Base-by-base conservation (phyloP, 2,329 filamentous ascomycete species). In the Aspergillus puulaauensis region DNA sequence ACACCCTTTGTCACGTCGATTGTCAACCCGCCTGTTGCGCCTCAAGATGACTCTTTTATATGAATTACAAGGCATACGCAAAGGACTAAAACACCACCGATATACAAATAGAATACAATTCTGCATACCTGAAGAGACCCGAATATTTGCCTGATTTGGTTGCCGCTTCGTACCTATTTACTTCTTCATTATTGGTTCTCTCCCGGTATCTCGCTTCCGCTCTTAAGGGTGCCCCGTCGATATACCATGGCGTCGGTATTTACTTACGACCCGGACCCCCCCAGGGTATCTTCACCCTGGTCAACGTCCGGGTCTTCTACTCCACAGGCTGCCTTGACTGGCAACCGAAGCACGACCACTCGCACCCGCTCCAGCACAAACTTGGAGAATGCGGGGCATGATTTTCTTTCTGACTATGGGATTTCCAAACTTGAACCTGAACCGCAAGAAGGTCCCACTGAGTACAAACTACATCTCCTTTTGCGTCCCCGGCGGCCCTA, bases 391-490 rank as follows among this genome's bases (percentile, higher is more conserved):
- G 74, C 70, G 54, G 71, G 74, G 59, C 64, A 75, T 57, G 66
- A 75, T 64, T 66, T 74, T 61, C 63, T 76, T 65, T 68, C 75
- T 50, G 83, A 88, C 55, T 87, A 86, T 70, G 84, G 83, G 1
- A 84, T 95, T 46, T 89, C 87, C 45, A 91, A 88, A 68, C 79
- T 99, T 15, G 88, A 93, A 62, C 88, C 93, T 12, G 95, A 99
- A 73, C 93, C 93, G 6, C 93, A 98, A 70, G 89, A 96, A 62
- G 95, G 95, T 0, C 92, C 95, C 17, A 96, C 91, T 0, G 95
- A 99, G 76, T 99, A 99, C 77, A 99, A 99, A 74, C 78, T 99
- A 44, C 95, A 98, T 75, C 80, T 99, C 6, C 82, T 98, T 6
- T 79, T 97, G 52, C 86, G 92, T 37, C 87, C 90, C 15, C 84